These are phyloP conservation scores for Eucalyptus grandis DNA, from an alignment of 345 rosid genomes.

Conservation along the genomic window DNA sequence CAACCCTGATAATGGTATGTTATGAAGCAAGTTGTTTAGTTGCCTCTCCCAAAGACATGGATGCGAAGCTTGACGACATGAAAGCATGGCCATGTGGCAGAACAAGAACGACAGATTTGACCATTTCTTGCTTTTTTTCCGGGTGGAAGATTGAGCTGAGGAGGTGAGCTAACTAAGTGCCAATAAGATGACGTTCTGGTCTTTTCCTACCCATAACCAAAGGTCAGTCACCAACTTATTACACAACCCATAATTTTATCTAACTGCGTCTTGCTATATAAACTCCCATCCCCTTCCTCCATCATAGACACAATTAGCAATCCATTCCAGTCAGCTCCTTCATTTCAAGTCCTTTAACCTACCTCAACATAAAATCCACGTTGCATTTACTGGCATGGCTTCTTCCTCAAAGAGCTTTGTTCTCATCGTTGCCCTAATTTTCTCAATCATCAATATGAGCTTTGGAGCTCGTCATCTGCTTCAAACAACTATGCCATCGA, in stretches of 20 bases:
- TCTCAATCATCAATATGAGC: neutral
- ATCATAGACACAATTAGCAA: neutral
- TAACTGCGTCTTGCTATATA: neutral
- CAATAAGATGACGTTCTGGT: neutral
- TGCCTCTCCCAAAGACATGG: neutral
- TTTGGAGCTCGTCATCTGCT: neutral
- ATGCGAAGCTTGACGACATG: neutral
- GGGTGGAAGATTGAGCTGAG: neutral
- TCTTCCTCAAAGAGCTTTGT: neutral
- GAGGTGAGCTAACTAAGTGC: neutral
- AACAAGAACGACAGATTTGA: neutral
- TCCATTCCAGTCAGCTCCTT: neutral
- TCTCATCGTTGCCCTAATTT: neutral
- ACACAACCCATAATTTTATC: neutral
- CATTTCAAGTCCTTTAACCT: neutral
- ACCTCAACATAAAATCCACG: neutral
- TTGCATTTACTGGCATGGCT: neutral
- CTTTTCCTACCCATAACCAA: neutral
- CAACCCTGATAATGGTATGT: neutral
- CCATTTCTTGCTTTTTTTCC: neutral
- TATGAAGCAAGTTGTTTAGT: neutral
- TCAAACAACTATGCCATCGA: neutral
- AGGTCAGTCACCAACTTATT: neutral
- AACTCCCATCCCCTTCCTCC: neutral
- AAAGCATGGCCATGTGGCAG: neutral